These are phyloP conservation scores for Erysimum cheiranthoides DNA, from an alignment of 345 rosid species.

Conservation along the genomic window DNA sequence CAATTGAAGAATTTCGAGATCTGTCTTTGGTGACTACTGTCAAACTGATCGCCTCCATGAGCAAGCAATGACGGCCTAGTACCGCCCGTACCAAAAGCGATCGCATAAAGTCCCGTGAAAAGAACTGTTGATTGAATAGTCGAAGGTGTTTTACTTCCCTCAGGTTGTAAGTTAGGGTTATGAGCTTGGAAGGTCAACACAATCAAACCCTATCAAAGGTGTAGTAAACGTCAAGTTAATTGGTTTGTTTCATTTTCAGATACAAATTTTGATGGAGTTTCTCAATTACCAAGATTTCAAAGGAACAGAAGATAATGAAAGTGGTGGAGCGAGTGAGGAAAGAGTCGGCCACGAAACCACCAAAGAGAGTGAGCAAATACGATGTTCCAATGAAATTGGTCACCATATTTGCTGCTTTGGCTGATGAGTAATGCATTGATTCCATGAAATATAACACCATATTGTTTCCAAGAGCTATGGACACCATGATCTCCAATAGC, in stretches of 20 bases:
- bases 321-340: conserved; percentile 56
- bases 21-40: conserved; percentile 42
- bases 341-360: conserved; percentile 60
- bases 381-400: conserved; percentile 68
- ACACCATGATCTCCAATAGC: conserved; percentile 62
- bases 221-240: neutral
- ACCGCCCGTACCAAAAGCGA: conserved; percentile 63
- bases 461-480: conserved; percentile 52
- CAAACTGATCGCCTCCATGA: conserved; percentile 69
- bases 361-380: conserved; percentile 58
- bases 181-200: conserved; percentile 59
- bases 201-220: conserved; percentile 54
- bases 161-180: conserved; percentile 46
- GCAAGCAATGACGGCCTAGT: conserved; percentile 57
- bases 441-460: conserved; percentile 52
- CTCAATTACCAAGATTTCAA: conserved; percentile 54
- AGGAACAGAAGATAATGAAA: conserved; percentile 43
- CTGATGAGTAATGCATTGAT: conserved; percentile 57
- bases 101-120: conserved; percentile 50
- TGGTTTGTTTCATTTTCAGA: neutral
- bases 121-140: conserved; percentile 51
- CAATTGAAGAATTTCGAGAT: conserved; percentile 65
- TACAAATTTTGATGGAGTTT: neutral
- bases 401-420: conserved; percentile 61
- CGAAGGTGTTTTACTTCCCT: conserved; percentile 34